These are phyloP conservation scores for Actinidia polygama DNA, from an alignment of 179 eudicot genomes.

Conservation along the genomic window DNA sequence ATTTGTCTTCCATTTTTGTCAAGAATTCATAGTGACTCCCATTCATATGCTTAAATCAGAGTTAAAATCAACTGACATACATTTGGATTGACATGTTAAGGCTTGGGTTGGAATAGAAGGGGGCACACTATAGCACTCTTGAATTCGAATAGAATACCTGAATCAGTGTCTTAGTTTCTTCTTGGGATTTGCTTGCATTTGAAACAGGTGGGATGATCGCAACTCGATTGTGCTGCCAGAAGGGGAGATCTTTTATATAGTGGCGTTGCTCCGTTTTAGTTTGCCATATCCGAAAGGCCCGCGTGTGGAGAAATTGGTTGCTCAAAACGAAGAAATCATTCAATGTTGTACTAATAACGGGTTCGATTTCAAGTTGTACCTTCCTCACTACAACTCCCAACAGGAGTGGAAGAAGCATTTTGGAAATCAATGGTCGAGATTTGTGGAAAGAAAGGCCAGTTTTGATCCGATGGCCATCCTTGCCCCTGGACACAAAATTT, in stretches of 20 bases:
- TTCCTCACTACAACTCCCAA: slow-evolving; percentile 63
- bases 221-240: slow-evolving; percentile 71
- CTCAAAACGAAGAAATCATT: slow-evolving; percentile 61
- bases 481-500: slow-evolving; percentile 30
- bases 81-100: no score
- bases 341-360: slow-evolving; percentile 49
- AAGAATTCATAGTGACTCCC: no score
- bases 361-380: slow-evolving; percentile 71
- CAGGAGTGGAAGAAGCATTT: slow-evolving; percentile 84
- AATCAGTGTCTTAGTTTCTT: no score
- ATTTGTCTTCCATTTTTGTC: no score
- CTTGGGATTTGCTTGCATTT: no score
- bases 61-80: no score
- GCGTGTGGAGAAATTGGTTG: slow-evolving; percentile 53
- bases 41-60: no score
- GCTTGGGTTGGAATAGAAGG: no score
- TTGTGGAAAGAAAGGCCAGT: slow-evolving; percentile 52
- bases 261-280: slow-evolving; percentile 73
- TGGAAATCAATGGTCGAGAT: slow-evolving; percentile 67
- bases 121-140: no score
- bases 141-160: no score
- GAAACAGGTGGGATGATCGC: slow-evolving; percentile 65
- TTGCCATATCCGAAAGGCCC: slow-evolving; percentile 56
- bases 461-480: slow-evolving; percentile 15
- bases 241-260: slow-evolving; percentile 73